Conservation (phyloP, 2,329 filamentous ascomycete genomes). For the Magnaporthiopsis rhizophila region DNA sequence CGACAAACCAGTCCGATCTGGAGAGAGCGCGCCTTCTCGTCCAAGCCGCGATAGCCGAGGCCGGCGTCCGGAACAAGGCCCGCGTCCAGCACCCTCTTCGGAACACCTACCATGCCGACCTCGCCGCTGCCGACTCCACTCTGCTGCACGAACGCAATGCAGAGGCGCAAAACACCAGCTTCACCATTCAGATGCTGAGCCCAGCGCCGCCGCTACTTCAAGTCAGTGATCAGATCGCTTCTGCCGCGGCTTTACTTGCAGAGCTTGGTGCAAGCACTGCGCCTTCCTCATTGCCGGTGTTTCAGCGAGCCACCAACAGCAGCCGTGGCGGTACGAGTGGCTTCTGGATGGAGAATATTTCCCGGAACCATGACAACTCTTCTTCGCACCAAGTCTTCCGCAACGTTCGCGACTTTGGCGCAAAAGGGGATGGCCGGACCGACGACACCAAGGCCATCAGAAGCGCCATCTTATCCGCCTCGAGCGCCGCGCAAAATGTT, state of each 20-base stretch:
- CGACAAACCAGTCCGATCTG: background rate
- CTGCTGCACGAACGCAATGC: background rate
- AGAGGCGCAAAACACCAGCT: background rate
- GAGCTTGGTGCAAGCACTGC: background rate
- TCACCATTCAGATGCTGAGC: background rate
- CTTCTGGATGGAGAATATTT: conserved; percentile 7
- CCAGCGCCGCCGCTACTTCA: background rate
- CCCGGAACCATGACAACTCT: background rate
- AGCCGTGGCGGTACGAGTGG: background rate
- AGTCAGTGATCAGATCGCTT: background rate
- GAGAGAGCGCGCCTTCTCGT: conserved; percentile 3
- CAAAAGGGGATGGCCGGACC: conserved; percentile 10
- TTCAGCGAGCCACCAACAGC: background rate
- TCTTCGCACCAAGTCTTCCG: conserved; percentile 5
- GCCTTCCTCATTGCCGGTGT: background rate
- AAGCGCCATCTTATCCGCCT: conserved; percentile 2
- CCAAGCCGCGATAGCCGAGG: conserved; percentile 6
- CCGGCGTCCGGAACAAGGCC: conserved; percentile 3
- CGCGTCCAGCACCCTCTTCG: conserved; percentile 4
- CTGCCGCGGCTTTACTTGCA: conserved; percentile 6
- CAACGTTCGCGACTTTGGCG: conserved; percentile 9
- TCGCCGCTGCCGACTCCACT: background rate
- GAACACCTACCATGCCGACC: conserved; percentile 6
- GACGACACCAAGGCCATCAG: conserved; percentile 11
- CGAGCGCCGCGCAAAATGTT: background rate